Conservation (phyloP, 1,284 basidiomycete genomes). For the Athelia sp. region DNA sequence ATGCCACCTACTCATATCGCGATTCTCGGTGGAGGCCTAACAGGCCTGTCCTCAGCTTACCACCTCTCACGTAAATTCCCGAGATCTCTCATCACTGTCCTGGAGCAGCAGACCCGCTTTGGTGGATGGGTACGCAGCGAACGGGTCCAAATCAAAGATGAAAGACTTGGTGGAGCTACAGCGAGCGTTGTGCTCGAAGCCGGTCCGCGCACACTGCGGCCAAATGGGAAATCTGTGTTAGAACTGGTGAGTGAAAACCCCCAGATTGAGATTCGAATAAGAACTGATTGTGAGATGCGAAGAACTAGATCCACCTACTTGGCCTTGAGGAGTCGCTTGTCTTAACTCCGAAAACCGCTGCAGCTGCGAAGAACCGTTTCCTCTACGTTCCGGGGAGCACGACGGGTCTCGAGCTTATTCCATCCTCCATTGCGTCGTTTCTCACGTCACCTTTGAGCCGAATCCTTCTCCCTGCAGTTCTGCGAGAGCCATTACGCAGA, state of each 20-base stretch:
- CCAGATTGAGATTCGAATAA: not conserved
- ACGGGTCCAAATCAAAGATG: slow-evolving; percentile 39
- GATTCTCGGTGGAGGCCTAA: slow-evolving; percentile 78
- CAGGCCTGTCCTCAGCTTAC: slow-evolving; percentile 79
- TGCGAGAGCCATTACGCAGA: slow-evolving; percentile 53
- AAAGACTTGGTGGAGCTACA: slow-evolving; percentile 23
- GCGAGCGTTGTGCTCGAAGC: slow-evolving; percentile 64
- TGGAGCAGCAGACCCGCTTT: slow-evolving; percentile 61
- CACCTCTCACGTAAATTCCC: slow-evolving; percentile 69
- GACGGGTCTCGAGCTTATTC: slow-evolving; percentile 36
- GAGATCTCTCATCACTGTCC: slow-evolving; percentile 51
- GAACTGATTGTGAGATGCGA: slow-evolving; percentile 8
- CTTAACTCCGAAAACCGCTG: slow-evolving; percentile 56
- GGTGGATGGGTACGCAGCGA: slow-evolving; percentile 85
- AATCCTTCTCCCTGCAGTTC: slow-evolving; percentile 47
- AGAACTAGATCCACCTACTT: slow-evolving; percentile 68
- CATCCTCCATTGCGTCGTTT: slow-evolving; percentile 42
- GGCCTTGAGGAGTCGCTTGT: slow-evolving; percentile 54
- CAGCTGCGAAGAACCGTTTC: slow-evolving; percentile 73
- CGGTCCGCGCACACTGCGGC: slow-evolving; percentile 80
- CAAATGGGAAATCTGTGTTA: slow-evolving; percentile 66
- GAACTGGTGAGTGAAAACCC: slow-evolving; percentile 62
- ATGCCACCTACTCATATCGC: slow-evolving; percentile 42
- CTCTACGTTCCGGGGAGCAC: slow-evolving; percentile 53
- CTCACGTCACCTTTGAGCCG: slow-evolving; percentile 43